Base-by-base conservation (phyloP, 169 alveolate species). In the Cryptosporidium sp. region DNA sequence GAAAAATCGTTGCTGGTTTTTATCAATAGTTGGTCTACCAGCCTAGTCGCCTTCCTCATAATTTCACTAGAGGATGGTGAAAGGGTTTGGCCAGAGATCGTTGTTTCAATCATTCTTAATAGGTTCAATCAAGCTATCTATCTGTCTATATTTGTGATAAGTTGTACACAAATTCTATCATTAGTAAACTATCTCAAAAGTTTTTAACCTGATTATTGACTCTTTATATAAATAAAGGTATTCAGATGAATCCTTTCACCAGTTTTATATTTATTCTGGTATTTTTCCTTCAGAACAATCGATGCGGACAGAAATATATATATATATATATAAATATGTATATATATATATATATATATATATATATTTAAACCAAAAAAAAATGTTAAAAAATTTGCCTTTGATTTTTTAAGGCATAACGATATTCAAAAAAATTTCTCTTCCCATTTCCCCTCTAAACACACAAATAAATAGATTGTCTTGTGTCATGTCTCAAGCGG, bases 41-140 rank as follows among this genome's bases (percentile, higher is more conserved):
- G 41, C 41, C 52, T 67, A 31, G 70, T 65, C 33, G 89, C 89
- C 70, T 58, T 80, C 75, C 51, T 80, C 75, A 80, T 41, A n/a
- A 80, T 80, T 45, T 80, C 89, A 37, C 89, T 80, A 33, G 89
- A 80, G 50, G 80, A 35, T 33, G 89, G 89, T 18, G 89, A 80
- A 21, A 80, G 43, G 26, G 89, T 50, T 29, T 80, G 75, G 26
- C 43, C 75, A 41, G 70, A 31, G 1, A 7, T 26, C 3, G 23
- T n/a, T 21, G 31, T 29, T 21, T 39, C 69, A 23, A 43, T 31
- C 69, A 80, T 39, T 8, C 5, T 43, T 70, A 1, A 2, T 70
- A 10, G n/a, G 12, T 23, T 29, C 35, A 70, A 31, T 67, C 23
- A 67, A 37, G 18, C 26, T 21, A 48, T 67, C 33, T 67, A 37